These are phyloP conservation scores for Phyllosticta citriasiana DNA, from an alignment of 2,329 filamentous ascomycete species.

Conservation along the genomic window DNA sequence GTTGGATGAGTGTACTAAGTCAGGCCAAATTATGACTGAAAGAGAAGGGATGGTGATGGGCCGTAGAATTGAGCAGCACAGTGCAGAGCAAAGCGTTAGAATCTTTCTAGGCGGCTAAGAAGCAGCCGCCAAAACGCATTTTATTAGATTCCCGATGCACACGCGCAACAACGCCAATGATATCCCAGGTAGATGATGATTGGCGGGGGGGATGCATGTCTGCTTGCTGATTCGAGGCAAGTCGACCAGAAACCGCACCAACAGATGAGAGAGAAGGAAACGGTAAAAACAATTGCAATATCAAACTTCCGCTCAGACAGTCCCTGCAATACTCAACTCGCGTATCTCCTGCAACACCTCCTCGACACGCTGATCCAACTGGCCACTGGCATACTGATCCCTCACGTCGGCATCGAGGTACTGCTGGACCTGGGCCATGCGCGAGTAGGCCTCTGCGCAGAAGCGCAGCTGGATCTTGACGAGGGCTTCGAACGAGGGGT, in stretches of 20 bases:
- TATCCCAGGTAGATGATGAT: not conserved
- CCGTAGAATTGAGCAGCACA: no score
- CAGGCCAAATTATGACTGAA: no score
- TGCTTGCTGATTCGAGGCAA: not conserved
- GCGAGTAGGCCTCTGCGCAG: constrained; percentile 92
- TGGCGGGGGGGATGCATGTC: not conserved
- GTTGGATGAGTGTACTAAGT: no score
- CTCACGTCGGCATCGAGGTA: constrained; percentile 92
- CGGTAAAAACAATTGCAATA: not conserved
- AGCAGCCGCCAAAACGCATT: not conserved
- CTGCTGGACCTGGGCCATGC: constrained; percentile 99
- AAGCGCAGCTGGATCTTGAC: constrained; percentile 98
- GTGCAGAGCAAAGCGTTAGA: not conserved
- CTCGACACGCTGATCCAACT: constrained; percentile 84
- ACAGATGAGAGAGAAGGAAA: not conserved
- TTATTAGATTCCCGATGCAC: not conserved
- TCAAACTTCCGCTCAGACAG: constrained; percentile 38
- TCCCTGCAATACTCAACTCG: constrained; percentile 82
- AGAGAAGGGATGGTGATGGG: no score
- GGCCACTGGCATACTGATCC: constrained; percentile 90
- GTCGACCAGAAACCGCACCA: not conserved
- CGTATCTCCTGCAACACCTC: constrained; percentile 95
- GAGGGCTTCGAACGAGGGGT: constrained; percentile 92
- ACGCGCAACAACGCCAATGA: not conserved
- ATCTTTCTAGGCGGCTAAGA: not conserved